Percentiles rank a stretch among this genome's conserved stretches.
Evolutionary conservation across 352 stramenopile genomes (phyloP).

Genomic region (Phytophthora colocasiae): DNA sequence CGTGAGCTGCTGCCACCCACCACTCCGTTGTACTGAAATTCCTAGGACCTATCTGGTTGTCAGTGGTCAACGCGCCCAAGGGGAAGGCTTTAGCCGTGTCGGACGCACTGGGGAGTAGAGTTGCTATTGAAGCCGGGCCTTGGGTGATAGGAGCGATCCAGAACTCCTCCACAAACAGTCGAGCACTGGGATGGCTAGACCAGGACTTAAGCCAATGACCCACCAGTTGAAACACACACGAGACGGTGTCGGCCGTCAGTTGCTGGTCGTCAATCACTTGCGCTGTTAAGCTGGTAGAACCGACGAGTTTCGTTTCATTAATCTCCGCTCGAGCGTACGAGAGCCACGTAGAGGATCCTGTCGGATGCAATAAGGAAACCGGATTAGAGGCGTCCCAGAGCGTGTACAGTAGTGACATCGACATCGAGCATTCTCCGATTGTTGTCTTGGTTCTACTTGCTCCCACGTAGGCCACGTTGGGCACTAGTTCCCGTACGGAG

Average conservation of each 20-base stretch:
- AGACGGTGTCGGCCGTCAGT: slow-evolving; percentile 24
- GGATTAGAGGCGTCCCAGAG: slow-evolving; percentile 51
- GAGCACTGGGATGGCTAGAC: slow-evolving; percentile 52
- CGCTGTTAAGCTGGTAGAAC: slow-evolving; percentile 12
- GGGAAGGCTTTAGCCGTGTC: slow-evolving; percentile 31
- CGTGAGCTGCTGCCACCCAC: slow-evolving; percentile 23
- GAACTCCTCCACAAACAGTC: slow-evolving; percentile 58
- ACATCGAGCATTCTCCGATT: slow-evolving; percentile 40
- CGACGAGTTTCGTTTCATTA: slow-evolving; percentile 19
- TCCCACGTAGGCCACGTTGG: slow-evolving; percentile 38
- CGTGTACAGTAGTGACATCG: slow-evolving; percentile 38
- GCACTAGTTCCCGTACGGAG: slow-evolving; percentile 34
- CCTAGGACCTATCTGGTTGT: not conserved
- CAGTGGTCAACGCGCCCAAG: slow-evolving; percentile 6
- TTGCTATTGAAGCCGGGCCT: not conserved
- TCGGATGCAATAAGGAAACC: slow-evolving; percentile 47
- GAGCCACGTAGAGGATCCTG: slow-evolving; percentile 39
- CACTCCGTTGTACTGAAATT: slow-evolving; percentile 26
- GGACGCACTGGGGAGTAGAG: slow-evolving; percentile 23
- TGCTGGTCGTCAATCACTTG: slow-evolving; percentile 24
- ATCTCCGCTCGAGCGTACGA: slow-evolving; percentile 29
- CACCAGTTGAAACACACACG: slow-evolving; percentile 49
- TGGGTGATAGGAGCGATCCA: slow-evolving; percentile 45
- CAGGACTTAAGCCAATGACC: slow-evolving; percentile 65
- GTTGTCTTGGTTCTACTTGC: slow-evolving; percentile 2